Conservation (phyloP, 2,329 filamentous ascomycete species). For the Monosporascus sp. region DNA sequence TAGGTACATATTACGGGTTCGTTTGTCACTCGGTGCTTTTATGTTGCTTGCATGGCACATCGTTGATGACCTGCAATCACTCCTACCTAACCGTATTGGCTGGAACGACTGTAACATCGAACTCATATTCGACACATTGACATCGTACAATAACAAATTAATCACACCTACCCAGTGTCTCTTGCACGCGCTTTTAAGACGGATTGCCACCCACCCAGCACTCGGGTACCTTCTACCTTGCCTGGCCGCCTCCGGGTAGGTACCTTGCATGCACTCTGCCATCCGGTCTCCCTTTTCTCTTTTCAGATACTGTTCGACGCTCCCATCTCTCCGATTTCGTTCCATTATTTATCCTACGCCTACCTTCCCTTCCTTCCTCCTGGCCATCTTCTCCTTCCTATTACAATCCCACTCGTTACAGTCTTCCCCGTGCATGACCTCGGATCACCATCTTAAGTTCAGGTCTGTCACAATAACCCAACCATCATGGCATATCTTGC, state of each 20-base stretch:
- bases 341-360: too few relatives aligned
- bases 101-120: neutral
- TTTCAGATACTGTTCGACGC: neutral
- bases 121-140: too few relatives aligned
- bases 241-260: neutral
- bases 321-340: too few relatives aligned
- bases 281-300: neutral
- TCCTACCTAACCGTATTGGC: too few relatives aligned
- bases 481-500: slow-evolving; percentile 14
- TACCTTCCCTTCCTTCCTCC: neutral
- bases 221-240: neutral
- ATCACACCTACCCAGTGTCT: neutral
- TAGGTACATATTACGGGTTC: neutral
- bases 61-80: neutral
- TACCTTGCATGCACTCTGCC: too few relatives aligned
- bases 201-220: neutral
- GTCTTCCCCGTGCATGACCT: neutral
- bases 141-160: neutral
- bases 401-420: neutral
- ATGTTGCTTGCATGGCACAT: neutral
- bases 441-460: neutral
- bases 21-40: neutral
- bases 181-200: neutral
- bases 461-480: neutral
- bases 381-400: neutral